Base-by-base conservation (phyloP, 2,329 filamentous ascomycete species). In the Stemphylium vesicarium region DNA sequence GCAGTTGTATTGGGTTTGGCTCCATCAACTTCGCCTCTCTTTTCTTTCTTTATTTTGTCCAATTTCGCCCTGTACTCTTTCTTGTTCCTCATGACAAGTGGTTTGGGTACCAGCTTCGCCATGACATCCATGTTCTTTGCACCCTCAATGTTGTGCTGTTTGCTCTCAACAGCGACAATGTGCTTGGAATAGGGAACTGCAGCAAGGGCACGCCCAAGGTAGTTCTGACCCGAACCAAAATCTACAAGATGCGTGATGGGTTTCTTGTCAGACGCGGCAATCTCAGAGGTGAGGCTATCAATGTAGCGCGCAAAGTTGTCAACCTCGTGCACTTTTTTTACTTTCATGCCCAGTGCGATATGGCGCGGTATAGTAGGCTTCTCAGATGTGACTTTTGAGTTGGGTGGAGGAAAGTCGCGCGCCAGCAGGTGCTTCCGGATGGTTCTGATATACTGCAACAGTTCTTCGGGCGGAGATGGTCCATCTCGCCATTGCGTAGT, bases 161-260 rank as follows among this genome's bases (percentile, higher is more conserved):
- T 87, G 54, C 92, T 90, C 76, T 99, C 95, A 31, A 99, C 92
- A 1, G 94, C 95, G 50, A 98, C 87, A 38, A 98, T 89, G 62
- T 92, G 86, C 66, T 88, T 87, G 68, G 93, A 91, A 77, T 96
- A 96, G 0, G 93, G 92, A 49, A 88, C 82, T 58, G 89, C 92
- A 12, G 94, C 94, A 53, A 99, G 81, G 1, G 91, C 90, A 40
- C 95, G 85, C 0, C 95, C 94, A 3, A 99, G 86, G 70, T 99
- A 99, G 71, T 97, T 98, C 74, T 98, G 94, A 0, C 95, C 95
- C 48, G 92, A 96, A 24, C 95, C 95, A 75, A 98, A 96, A 77
- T 99, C 95, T 43, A 98, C 88, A 54, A 96, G 87, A 77, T 98
- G 93, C 0, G 92, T 91, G 56, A 97, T 87, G 6, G 73, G 70